Evolutionary conservation across 805 yeast genomes (phyloP).

Genomic region (Alloascoidea hylecoeti): DNA sequence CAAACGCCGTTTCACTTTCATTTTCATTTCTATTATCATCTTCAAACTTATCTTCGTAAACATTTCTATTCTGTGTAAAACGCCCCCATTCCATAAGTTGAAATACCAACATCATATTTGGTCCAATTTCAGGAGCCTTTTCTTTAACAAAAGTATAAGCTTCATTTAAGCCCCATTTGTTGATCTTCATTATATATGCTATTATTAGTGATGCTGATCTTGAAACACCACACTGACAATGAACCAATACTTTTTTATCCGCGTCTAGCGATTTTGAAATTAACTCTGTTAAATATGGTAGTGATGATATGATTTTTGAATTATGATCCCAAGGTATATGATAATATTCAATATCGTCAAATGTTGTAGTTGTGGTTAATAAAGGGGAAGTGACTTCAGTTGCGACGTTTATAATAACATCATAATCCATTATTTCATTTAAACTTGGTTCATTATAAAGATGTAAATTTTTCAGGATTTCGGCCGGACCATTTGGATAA

Average conservation of each 20-base stretch:
- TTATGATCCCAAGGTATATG: conserved; percentile 82
- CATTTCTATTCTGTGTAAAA: no score
- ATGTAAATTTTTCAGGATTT: conserved; percentile 27
- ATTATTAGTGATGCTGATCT: conserved; percentile 80
- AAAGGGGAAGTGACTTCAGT: conserved; percentile 43
- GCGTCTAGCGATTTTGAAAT: conserved; percentile 30
- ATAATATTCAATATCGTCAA: conserved; percentile 29
- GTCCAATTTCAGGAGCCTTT: conserved; percentile 59
- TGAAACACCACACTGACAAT: conserved; percentile 91
- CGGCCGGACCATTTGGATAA: background rate
- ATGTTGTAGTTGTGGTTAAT: background rate
- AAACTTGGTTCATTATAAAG: conserved; percentile 66
- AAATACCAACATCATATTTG: conserved; percentile 79
- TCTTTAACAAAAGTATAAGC: conserved; percentile 62
- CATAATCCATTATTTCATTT: conserved; percentile 40
- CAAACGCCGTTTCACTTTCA: no score
- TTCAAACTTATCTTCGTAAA: no score
- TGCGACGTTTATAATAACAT: conserved; percentile 79
- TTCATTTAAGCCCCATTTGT: conserved; percentile 45
- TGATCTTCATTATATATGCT: conserved; percentile 66
- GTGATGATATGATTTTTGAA: conserved; percentile 48
- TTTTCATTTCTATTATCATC: no score
- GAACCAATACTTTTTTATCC: conserved; percentile 46
- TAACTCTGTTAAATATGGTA: conserved; percentile 41
- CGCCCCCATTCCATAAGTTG: conserved; percentile 85